phyloP scores from a whole-genome alignment of 2,329 filamentous ascomycete genomes.

The Colletotrichum shisoi region DNA sequence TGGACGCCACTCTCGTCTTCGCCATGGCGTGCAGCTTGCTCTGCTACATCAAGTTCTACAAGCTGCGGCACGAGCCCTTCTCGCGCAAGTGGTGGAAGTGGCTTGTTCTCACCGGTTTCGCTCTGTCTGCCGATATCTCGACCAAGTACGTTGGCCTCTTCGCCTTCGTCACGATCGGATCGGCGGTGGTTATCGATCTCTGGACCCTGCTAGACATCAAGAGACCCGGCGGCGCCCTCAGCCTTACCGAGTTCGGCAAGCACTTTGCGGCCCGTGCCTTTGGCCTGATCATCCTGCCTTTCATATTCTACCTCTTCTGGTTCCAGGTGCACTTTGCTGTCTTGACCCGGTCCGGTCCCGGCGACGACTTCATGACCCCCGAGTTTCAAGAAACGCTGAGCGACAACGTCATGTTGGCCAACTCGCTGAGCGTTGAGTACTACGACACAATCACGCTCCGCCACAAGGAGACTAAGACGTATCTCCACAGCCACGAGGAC shows the following conservation, averaged over 20 bases:
- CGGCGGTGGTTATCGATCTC: constrained; percentile 90
- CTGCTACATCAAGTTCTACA: constrained; percentile 97
- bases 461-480: constrained; percentile 97
- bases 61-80: constrained; percentile 87
- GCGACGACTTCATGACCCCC: constrained; percentile 98
- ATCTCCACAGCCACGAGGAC: constrained; percentile 91
- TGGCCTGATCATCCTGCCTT: constrained; percentile 87
- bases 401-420: constrained; percentile 91
- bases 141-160: constrained; percentile 98
- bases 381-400: constrained; percentile 97
- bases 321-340: constrained; percentile 99
- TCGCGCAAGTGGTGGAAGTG: constrained; percentile 99
- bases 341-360: constrained; percentile 85
- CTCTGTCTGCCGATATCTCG: constrained; percentile 95
- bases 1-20: constrained; percentile 92
- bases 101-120: constrained; percentile 93
- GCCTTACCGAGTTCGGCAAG: constrained; percentile 80
- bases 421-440: constrained; percentile 86
- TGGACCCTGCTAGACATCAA: constrained; percentile 95
- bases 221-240: constrained; percentile 80
- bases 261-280: constrained; percentile 89
- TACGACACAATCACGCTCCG: constrained; percentile 86
- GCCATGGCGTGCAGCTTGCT: constrained; percentile 96
- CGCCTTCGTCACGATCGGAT: constrained; percentile 95
- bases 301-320: constrained; percentile 99